Conservation (phyloP, 225 moss, liverwort and hornwort species). For the Marchantia polymorpha region DNA sequence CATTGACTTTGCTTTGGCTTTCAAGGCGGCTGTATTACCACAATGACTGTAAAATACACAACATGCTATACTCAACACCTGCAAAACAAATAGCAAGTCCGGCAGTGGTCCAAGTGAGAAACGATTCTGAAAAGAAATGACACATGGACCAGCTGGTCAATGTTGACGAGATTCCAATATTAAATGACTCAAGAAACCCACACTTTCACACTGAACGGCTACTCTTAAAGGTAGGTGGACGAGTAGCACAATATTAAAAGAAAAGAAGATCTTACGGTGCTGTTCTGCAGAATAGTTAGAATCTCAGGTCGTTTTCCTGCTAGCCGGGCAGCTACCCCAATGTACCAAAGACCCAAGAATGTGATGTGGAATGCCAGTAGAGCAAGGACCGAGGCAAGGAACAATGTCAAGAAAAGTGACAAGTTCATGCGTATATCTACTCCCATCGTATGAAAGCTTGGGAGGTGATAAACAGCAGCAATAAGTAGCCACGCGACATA, state of each 20-base stretch:
- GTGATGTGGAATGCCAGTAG: constrained; percentile 81
- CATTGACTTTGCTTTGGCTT: constrained; percentile 48
- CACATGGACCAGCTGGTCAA: not conserved
- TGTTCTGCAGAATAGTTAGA: constrained; percentile 90
- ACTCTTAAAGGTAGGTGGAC: constrained; percentile 21
- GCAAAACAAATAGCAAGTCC: constrained; percentile 21
- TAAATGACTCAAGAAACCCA: not conserved
- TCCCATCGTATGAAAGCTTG: constrained; percentile 99
- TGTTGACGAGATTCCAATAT: too few species aligned
- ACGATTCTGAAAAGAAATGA: not conserved
- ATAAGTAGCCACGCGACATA: constrained; percentile 90
- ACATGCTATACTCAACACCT: constrained; percentile 98
- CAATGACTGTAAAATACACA: constrained; percentile 99
- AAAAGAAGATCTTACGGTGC: constrained; percentile 56
- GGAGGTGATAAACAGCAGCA: constrained; percentile 93
- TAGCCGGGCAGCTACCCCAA: constrained; percentile 80
- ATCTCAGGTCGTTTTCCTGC: constrained; percentile 95
- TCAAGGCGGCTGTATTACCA: constrained; percentile 80
- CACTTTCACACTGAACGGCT: not conserved
- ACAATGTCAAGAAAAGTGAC: constrained; percentile 91
- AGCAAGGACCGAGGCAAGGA: constrained; percentile 81
- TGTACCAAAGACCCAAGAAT: constrained; percentile 87
- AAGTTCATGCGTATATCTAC: constrained; percentile 97
- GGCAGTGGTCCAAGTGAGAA: not conserved
- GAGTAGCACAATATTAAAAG: not conserved